phyloP scores from a whole-genome alignment of 2,329 filamentous ascomycete species.

The Pseudocercospora fuligena region DNA sequence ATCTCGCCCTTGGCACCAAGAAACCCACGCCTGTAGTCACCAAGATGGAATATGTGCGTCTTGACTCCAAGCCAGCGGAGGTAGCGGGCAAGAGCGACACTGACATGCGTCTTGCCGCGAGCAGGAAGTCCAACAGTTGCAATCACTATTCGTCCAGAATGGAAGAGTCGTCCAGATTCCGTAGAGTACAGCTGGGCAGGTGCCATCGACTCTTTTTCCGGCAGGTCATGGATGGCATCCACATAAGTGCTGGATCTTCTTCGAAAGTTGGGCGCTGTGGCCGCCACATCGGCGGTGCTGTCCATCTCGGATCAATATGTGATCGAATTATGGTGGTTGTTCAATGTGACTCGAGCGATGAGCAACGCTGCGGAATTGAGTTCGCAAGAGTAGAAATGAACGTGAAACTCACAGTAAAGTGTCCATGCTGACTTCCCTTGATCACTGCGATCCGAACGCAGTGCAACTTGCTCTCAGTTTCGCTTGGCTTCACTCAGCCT shows the following conservation, averaged over 20 bases:
- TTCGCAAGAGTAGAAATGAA: neutral
- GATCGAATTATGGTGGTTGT: neutral
- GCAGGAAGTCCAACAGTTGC: conserved; percentile 95
- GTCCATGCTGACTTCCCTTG: conserved; percentile 25
- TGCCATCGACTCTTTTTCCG: conserved; percentile 81
- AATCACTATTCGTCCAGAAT: conserved; percentile 95
- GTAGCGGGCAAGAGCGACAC: conserved; percentile 92
- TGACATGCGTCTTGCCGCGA: conserved; percentile 96
- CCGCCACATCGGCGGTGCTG: conserved; percentile 82
- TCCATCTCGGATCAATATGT: conserved; percentile 16
- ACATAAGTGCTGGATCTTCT: conserved; percentile 95
- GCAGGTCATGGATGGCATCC: conserved; percentile 93
- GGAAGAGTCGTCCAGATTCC: conserved; percentile 94
- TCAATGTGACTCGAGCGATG: neutral
- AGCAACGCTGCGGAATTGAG: neutral
- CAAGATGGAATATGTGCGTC: conserved; percentile 95
- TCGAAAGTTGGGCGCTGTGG: conserved; percentile 85
- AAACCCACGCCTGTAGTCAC: conserved; percentile 92
- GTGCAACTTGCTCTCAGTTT: neutral
- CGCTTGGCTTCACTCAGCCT: neutral
- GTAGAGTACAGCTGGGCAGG: conserved; percentile 98
- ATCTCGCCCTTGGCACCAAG: conserved; percentile 82
- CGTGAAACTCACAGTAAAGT: conserved; percentile 29
- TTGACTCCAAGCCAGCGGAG: conserved; percentile 97
- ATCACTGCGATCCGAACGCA: neutral